Conservation (phyloP, 2,329 filamentous ascomycete species). For the Cercospora canescens region DNA sequence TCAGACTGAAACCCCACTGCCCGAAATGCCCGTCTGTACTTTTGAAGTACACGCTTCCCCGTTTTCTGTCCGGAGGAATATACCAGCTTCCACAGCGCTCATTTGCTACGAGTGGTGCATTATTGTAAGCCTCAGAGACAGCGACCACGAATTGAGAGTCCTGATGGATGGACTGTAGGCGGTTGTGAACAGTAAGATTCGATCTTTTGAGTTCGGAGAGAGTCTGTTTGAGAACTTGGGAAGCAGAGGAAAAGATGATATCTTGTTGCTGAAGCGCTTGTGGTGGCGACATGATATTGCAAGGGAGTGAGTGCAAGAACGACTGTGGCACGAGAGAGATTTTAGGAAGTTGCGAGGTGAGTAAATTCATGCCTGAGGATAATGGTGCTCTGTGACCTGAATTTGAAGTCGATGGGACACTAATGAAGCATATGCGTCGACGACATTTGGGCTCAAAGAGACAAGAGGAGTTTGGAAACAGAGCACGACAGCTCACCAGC, state of each 20-base stretch:
- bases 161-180: slow-evolving; percentile 72
- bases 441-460: too few species aligned
- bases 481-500: too few species aligned
- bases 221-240: slow-evolving; percentile 67
- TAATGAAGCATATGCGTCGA: too few species aligned
- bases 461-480: too few species aligned
- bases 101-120: slow-evolving; percentile 79
- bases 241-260: slow-evolving; percentile 56
- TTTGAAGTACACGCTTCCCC: slow-evolving; percentile 88
- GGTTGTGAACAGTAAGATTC: slow-evolving; percentile 77
- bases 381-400: too few species aligned
- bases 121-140: slow-evolving; percentile 55
- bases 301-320: neutral
- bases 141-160: slow-evolving; percentile 74
- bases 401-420: too few species aligned
- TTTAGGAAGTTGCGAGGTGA: neutral
- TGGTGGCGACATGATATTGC: neutral
- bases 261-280: slow-evolving; percentile 27
- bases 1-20: slow-evolving; percentile 85
- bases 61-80: slow-evolving; percentile 64
- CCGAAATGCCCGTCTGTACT: slow-evolving; percentile 92
- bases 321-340: neutral
- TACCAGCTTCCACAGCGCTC: slow-evolving; percentile 98
- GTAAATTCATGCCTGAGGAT: neutral
- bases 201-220: slow-evolving; percentile 73